phyloP scores from a whole-genome alignment of 208 protist genomes.

The Acanthamoeba polyphaga region DNA sequence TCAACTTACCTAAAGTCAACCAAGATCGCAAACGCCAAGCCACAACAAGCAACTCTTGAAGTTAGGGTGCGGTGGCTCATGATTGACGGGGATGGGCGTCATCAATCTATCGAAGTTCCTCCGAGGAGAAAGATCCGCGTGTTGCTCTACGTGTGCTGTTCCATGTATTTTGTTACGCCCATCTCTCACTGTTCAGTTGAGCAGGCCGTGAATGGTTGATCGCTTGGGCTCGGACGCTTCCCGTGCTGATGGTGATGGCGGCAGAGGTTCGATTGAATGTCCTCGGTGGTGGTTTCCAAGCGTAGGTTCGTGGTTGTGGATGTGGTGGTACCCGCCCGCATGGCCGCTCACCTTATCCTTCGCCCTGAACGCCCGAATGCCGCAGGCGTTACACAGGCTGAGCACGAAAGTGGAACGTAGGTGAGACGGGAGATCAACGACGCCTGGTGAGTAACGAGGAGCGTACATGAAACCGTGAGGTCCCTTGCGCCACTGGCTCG shows the following conservation, averaged over 20 bases:
- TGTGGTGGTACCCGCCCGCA: neutral
- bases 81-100: no score
- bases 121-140: no score
- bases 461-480: neutral
- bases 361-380: neutral
- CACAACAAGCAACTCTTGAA: no score
- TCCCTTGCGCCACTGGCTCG: slow-evolving; percentile 27
- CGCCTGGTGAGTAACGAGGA: neutral
- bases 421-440: neutral
- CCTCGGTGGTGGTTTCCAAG: no score
- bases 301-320: no score
- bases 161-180: no score
- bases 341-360: neutral
- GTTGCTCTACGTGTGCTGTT: no score
- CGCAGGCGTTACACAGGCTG: neutral
- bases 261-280: no score
- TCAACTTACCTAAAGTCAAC: no score
- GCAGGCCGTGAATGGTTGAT: neutral
- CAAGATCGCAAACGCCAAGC: no score
- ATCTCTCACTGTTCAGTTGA: slow-evolving; percentile 22
- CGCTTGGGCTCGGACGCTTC: neutral
- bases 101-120: no score
- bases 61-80: no score
- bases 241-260: neutral
- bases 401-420: neutral